These are phyloP conservation scores for Scedosporium dehoogii DNA, from an alignment of 2,329 filamentous ascomycete genomes.

Conservation along the genomic window DNA sequence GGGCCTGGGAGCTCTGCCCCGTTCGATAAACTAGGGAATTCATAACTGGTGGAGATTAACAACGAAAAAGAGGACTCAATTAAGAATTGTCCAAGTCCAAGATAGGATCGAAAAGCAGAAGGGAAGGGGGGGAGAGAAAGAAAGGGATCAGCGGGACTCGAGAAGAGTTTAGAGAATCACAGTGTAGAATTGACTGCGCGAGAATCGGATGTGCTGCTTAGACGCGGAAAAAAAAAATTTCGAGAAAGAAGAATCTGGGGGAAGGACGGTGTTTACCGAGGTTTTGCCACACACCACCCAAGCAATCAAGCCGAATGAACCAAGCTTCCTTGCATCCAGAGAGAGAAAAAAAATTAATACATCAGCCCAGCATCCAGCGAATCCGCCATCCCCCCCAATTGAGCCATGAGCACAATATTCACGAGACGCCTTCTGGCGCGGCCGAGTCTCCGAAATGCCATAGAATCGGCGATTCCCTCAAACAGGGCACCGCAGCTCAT, in stretches of 20 bases:
- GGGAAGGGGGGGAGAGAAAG: neutral
- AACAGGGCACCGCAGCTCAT: slow-evolving; percentile 6
- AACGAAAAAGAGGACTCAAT: neutral
- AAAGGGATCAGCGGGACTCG: neutral
- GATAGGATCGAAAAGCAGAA: neutral
- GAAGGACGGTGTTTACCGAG: slow-evolving; percentile 1
- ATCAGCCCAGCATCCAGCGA: neutral
- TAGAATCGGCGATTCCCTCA: neutral
- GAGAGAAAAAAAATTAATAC: neutral
- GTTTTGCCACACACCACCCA: slow-evolving; percentile 6
- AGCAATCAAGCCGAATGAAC: neutral
- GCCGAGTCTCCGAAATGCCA: slow-evolving; percentile 6
- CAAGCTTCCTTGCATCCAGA: neutral
- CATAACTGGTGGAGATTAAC: neutral
- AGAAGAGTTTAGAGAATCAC: neutral
- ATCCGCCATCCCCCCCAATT: neutral
- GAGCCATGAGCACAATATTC: slow-evolving; percentile 10
- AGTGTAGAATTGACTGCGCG: slow-evolving; percentile 1
- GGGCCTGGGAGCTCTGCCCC: slow-evolving; percentile 1
- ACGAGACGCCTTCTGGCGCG: slow-evolving; percentile 7
- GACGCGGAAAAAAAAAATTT: slow-evolving; percentile 7
- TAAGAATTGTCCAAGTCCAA: slow-evolving; percentile 2
- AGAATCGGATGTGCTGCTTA: slow-evolving; percentile 4
- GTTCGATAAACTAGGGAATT: slow-evolving; percentile 3
- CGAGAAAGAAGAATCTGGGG: neutral